These are phyloP conservation scores for Neltuma alba DNA, from an alignment of 306 rosid genomes.

Conservation along the genomic window DNA sequence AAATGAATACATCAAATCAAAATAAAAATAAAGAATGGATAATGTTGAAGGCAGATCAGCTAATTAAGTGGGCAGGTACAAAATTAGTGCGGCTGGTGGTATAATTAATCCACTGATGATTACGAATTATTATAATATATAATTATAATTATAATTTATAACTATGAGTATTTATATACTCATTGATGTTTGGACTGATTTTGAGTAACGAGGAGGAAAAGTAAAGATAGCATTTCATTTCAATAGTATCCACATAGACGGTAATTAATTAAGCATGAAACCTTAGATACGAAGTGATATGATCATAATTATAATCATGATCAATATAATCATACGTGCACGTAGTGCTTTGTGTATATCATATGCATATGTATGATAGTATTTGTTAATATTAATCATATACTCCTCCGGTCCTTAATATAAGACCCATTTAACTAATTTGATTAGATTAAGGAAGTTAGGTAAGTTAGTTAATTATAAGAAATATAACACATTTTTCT, in stretches of 20 bases:
- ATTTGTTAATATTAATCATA: too few species aligned
- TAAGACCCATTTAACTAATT: too few species aligned
- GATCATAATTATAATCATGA: too few species aligned
- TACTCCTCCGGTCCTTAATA: too few species aligned
- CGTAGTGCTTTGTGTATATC: background rate
- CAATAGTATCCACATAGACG: background rate
- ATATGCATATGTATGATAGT: too few species aligned
- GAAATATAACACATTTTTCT: too few species aligned
- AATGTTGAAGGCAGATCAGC: background rate
- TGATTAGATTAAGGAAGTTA: too few species aligned
- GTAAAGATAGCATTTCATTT: background rate
- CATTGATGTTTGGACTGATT: background rate
- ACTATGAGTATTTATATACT: background rate
- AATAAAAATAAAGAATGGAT: background rate
- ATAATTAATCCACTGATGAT: background rate
- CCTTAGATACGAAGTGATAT: too few species aligned
- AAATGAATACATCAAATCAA: background rate
- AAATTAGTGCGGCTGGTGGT: background rate
- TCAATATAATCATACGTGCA: too few species aligned
- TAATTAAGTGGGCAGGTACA: background rate
- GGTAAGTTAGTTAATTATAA: too few species aligned
- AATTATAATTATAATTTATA: background rate
- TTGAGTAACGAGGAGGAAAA: conserved; percentile 8
- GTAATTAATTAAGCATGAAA: background rate
- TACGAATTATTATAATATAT: background rate